Conservation (phyloP, 208 protist species). For the Strigomonas culicis region DNA sequence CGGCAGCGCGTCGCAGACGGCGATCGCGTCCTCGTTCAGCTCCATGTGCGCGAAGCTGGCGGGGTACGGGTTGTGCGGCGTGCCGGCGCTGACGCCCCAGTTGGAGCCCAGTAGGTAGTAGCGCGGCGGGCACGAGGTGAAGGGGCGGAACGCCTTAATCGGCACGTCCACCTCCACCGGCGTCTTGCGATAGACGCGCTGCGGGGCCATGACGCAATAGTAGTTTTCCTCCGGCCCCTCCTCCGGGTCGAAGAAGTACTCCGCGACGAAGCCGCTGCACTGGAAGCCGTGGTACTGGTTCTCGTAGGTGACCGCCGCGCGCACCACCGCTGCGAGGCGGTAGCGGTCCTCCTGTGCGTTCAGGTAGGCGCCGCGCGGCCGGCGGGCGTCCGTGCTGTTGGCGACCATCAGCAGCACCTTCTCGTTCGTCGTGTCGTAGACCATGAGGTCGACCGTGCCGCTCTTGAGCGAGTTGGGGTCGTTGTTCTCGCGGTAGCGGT, state of each 20-base stretch:
- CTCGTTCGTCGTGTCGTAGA: constrained; percentile 84
- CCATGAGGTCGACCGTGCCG: constrained; percentile 66
- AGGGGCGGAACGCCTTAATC: constrained; percentile 67
- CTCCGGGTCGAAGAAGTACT: constrained; percentile 85
- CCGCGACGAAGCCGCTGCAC: constrained; percentile 63
- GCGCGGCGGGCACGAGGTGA: constrained; percentile 73
- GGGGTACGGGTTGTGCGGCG: constrained; percentile 56
- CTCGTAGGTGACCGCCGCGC: constrained; percentile 71
- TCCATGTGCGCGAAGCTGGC: constrained; percentile 65
- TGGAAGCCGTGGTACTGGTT: constrained; percentile 80
- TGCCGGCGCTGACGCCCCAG: constrained; percentile 61
- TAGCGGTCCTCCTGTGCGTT: constrained; percentile 83
- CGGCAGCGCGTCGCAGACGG: constrained; percentile 41
- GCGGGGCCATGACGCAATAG: constrained; percentile 84
- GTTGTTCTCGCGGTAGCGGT: constrained; percentile 84
- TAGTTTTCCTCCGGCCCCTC: constrained; percentile 81
- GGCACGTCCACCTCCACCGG: constrained; percentile 53
- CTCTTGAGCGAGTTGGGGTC: constrained; percentile 61
- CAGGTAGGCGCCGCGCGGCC: constrained; percentile 59
- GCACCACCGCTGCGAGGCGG: constrained; percentile 77
- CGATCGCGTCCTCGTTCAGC: constrained; percentile 73
- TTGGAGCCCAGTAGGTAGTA: constrained; percentile 78
- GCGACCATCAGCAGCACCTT: constrained; percentile 82
- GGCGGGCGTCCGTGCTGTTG: constrained; percentile 64
- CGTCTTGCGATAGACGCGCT: constrained; percentile 53